Evolutionary conservation across 1,139 yeast genomes (phyloP), one percentile per base, ranked within the genome.

Genomic region (Petasospora fabianii): DNA sequence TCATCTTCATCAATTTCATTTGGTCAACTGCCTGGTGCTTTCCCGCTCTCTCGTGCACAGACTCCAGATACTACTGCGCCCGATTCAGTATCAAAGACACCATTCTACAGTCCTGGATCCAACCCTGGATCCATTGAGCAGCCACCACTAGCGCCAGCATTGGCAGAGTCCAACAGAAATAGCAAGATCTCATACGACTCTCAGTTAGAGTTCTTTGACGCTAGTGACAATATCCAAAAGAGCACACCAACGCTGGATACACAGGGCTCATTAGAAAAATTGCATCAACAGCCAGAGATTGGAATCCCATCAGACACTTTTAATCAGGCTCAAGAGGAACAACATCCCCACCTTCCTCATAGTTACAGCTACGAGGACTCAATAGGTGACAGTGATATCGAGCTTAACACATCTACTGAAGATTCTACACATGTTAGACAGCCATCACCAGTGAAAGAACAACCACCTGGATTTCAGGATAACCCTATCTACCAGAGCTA

Each of bases 161-260:
- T 21, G 12, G 15, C 22, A 4, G 20, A 15, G 11, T 12, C 24
- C 37, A 21, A 36, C 24, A 10, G 46, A 22, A 36, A 32, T 31
- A 39, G 43, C 16, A 16, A 15, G 18, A 14, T 27, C n/a, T 39
- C 43, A 2, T 35, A 36, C n/a, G 33, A 27, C 3, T 36, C 43
- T 2, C 37, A 31, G 10, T 27, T 32, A 4, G 43, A 48, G 30
- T 47, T 48, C 34, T 49, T 35, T 32, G 53, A 49, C 30, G 53
- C 50, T 1, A 36, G 34, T 13, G 49, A 46, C 6, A 13, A 27
- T 10, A 4, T 39, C 6, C 30, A 27, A n/a, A 24, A 29, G 13
- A 37, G 35, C 12, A 34, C 39, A 4, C 37, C 37, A 5, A 19
- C 29, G 8, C 15, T 39, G 19, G 12, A 12, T n/a, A 13, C 5